Percentiles rank a stretch among this genome's conserved stretches.
phyloP scores from a whole-genome alignment of 169 alveolate species.

The Plasmodium gallinaceum region DNA sequence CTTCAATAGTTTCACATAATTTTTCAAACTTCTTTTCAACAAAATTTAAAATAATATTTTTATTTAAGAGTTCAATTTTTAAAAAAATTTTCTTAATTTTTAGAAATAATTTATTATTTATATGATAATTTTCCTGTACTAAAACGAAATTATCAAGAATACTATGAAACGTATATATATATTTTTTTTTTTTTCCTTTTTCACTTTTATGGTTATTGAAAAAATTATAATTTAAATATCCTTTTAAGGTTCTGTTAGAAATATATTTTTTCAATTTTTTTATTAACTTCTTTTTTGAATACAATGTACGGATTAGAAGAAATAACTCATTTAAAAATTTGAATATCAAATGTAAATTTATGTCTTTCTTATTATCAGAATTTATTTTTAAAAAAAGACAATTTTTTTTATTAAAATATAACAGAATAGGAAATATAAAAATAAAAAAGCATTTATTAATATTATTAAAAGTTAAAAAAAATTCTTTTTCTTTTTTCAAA shows the following conservation, averaged over 20 bases:
- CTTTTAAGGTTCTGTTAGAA: conserved; percentile 37
- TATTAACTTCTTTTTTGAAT: conserved; percentile 12
- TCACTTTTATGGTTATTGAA: background rate
- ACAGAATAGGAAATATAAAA: conserved; percentile 36
- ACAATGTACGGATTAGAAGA: conserved; percentile 13
- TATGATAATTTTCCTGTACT: conserved; percentile 10
- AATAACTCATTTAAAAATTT: conserved; percentile 28
- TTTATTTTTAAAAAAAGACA: background rate
- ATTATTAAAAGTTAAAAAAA: conserved; percentile 39
- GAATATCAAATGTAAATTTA: background rate
- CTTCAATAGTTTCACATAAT: conserved; percentile 11
- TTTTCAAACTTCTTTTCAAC: conserved; percentile 14
- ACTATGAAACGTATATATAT: conserved; percentile 22
- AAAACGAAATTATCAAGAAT: conserved; percentile 38
- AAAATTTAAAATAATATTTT: conserved; percentile 17
- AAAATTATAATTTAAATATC: conserved; percentile 1
- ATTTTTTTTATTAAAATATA: conserved; percentile 16
- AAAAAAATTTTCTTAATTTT: conserved; percentile 16
- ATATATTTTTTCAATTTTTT: conserved; percentile 35
- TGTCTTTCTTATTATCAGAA: background rate
- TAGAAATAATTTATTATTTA: conserved; percentile 18
- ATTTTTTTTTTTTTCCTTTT: background rate
- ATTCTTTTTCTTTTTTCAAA: conserved; percentile 20
- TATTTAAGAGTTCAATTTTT: background rate
- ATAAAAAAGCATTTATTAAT: conserved; percentile 39